Conservation (phyloP, 2,329 filamentous ascomycete species). For the Penicillium sp. region DNA sequence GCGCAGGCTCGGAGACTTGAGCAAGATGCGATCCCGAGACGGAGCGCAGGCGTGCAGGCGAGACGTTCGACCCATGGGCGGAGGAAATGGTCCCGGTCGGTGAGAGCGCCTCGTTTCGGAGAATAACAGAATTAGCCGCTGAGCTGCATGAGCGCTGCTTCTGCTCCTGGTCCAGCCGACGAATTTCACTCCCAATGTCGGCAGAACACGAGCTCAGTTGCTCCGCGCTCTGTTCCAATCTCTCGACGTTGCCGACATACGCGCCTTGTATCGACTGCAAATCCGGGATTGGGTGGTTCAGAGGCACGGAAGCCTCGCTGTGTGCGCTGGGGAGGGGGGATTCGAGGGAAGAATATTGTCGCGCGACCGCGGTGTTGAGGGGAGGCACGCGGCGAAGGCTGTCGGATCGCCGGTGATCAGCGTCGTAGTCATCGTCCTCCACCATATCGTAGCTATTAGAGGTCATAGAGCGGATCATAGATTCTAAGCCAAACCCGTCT, state of each 20-base stretch:
- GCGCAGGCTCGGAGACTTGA: conserved; percentile 43
- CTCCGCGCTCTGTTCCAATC: conserved; percentile 52
- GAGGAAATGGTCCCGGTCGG: conserved; percentile 40
- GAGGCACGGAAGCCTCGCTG: conserved; percentile 44
- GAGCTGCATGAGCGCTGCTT: conserved; percentile 46
- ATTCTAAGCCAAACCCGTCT: conserved; percentile 29
- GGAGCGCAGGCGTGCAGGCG: conserved; percentile 39
- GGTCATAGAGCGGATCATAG: conserved; percentile 42
- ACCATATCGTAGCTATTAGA: conserved; percentile 48
- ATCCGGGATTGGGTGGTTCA: conserved; percentile 53
- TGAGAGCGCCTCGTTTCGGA: conserved; percentile 45
- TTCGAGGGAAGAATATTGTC: conserved; percentile 31
- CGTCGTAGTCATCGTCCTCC: conserved; percentile 51
- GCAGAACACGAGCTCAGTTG: conserved; percentile 49
- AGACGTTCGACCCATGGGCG: conserved; percentile 45
- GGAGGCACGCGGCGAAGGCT: conserved; percentile 31
- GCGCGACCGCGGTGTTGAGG: conserved; percentile 28
- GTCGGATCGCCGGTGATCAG: conserved; percentile 29
- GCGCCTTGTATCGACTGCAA: conserved; percentile 54
- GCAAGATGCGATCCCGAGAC: conserved; percentile 42
- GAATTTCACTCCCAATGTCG: conserved; percentile 49
- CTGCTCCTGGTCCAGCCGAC: conserved; percentile 49
- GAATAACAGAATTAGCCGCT: conserved; percentile 45
- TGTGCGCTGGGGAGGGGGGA: conserved; percentile 42
- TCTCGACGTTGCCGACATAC: conserved; percentile 52